These are phyloP conservation scores for Alternaria brassicae DNA, from an alignment of 2,329 filamentous ascomycete genomes.

Conservation along the genomic window DNA sequence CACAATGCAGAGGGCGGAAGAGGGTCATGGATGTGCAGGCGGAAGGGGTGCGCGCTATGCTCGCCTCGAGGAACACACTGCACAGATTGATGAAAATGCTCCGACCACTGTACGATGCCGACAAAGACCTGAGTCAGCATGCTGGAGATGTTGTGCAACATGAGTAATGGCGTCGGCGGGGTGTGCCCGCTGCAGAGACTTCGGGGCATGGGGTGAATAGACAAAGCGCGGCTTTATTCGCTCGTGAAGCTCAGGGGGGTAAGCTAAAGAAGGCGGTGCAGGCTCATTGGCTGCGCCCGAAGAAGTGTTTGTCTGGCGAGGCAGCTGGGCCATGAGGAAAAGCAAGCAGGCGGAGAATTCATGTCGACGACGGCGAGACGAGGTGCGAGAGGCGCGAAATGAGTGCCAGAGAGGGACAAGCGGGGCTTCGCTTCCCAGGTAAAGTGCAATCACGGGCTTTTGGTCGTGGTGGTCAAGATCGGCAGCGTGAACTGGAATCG, in stretches of 20 bases:
- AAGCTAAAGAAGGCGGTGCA: conserved; percentile 12
- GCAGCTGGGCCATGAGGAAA: conserved; percentile 6
- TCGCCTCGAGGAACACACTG: conserved; percentile 9
- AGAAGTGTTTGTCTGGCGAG: conserved; percentile 3
- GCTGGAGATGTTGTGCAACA: not conserved
- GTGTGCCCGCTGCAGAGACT: conserved; percentile 29
- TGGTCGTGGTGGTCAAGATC: conserved; percentile 12
- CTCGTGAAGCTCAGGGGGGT: conserved; percentile 17
- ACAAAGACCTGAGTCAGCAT: not conserved
- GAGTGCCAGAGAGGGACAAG: conserved; percentile 8
- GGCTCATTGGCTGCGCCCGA: conserved; percentile 7
- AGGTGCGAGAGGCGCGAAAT: not conserved
- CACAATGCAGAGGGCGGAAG: conserved; percentile 25
- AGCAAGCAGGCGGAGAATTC: not conserved
- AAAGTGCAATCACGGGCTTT: not conserved
- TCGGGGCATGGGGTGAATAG: conserved; percentile 23
- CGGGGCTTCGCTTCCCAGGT: not conserved
- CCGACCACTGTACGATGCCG: conserved; percentile 13
- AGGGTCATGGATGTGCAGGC: conserved; percentile 29
- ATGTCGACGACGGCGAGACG: not conserved
- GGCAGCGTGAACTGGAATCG: conserved; percentile 9
- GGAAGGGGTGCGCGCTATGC: conserved; percentile 29
- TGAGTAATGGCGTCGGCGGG: conserved; percentile 29
- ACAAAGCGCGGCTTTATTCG: conserved; percentile 7
- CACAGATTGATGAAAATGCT: conserved; percentile 20